These are phyloP conservation scores for Keithomyces neogunnii DNA, from an alignment of 2,329 filamentous ascomycete species.

Conservation along the genomic window DNA sequence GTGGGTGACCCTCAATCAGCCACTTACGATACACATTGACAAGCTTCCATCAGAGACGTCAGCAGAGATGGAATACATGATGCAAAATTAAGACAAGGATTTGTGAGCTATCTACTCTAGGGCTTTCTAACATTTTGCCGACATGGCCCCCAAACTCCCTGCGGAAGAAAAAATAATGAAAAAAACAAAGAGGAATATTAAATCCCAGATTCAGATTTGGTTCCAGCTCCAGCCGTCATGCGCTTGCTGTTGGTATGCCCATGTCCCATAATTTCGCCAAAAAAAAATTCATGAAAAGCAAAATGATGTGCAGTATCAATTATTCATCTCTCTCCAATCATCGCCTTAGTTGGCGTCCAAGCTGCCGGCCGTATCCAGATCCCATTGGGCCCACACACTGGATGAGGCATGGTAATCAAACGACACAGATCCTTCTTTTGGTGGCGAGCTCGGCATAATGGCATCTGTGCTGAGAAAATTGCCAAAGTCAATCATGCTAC, in stretches of 20 bases:
- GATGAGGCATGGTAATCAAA: slow-evolving; percentile 23
- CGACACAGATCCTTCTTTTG: slow-evolving; percentile 18
- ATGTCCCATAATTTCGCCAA: not conserved
- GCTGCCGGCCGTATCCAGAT: slow-evolving; percentile 9
- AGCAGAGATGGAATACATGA: too few relatives aligned
- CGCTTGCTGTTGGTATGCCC: not conserved
- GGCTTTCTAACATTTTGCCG: not conserved
- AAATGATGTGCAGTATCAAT: not conserved
- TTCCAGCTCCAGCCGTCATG: not conserved
- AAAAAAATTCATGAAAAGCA: not conserved
- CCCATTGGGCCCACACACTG: slow-evolving; percentile 23
- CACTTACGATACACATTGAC: too few relatives aligned
- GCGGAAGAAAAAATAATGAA: not conserved
- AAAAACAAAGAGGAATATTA: not conserved
- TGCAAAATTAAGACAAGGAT: too few relatives aligned
- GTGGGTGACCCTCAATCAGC: not conserved
- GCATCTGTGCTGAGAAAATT: slow-evolving; percentile 39
- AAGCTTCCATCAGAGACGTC: too few relatives aligned
- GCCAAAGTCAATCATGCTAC: slow-evolving; percentile 35
- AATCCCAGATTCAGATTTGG: not conserved
- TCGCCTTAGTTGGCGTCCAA: not conserved
- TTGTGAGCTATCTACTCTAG: not conserved
- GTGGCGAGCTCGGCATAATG: slow-evolving; percentile 40
- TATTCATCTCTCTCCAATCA: not conserved
- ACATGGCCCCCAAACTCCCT: not conserved